Conservation (phyloP, 495 filamentous ascomycete species). For the Penicillium soppii region DNA sequence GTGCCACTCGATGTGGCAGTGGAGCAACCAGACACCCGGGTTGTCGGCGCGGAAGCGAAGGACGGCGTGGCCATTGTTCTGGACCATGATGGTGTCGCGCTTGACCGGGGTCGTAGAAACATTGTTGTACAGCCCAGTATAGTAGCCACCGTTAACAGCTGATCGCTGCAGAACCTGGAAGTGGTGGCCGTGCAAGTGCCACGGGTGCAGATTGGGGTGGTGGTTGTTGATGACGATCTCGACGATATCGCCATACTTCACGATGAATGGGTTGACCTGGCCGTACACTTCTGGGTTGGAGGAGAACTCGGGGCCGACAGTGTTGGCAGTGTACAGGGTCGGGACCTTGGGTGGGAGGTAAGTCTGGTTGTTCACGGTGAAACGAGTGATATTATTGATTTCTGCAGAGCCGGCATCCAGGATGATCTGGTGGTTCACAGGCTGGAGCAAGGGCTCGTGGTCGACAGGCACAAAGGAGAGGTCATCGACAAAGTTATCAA, state of each 20-base stretch:
- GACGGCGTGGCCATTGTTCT: constrained; percentile 58
- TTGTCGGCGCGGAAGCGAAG: constrained; percentile 70
- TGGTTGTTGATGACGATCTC: constrained; percentile 66
- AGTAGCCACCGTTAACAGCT: constrained; percentile 44
- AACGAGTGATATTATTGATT: constrained; percentile 57
- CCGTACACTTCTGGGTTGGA: constrained; percentile 44
- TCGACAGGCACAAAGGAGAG: constrained; percentile 67
- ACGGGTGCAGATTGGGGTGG: constrained; percentile 61
- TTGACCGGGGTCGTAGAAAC: constrained; percentile 27
- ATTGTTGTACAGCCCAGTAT: constrained; percentile 28
- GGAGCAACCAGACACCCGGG: constrained; percentile 75
- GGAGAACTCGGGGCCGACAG: constrained; percentile 51
- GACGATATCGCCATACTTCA: constrained; percentile 50
- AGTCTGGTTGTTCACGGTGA: constrained; percentile 45
- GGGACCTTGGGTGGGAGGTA: constrained; percentile 66
- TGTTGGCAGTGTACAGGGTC: constrained; percentile 65
- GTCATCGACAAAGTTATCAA: constrained; percentile 68
- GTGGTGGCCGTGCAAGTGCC: constrained; percentile 64
- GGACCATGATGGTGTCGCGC: constrained; percentile 58
- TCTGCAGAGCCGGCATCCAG: constrained; percentile 53
- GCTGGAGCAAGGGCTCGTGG: constrained; percentile 46
- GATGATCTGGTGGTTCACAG: constrained; percentile 32
- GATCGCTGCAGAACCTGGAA: constrained; percentile 48
- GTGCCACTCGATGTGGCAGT: constrained; percentile 85
- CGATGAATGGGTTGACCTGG: constrained; percentile 44